These are phyloP conservation scores for Pichia exigua DNA, from an alignment of 805 yeast genomes.

Conservation along the genomic window DNA sequence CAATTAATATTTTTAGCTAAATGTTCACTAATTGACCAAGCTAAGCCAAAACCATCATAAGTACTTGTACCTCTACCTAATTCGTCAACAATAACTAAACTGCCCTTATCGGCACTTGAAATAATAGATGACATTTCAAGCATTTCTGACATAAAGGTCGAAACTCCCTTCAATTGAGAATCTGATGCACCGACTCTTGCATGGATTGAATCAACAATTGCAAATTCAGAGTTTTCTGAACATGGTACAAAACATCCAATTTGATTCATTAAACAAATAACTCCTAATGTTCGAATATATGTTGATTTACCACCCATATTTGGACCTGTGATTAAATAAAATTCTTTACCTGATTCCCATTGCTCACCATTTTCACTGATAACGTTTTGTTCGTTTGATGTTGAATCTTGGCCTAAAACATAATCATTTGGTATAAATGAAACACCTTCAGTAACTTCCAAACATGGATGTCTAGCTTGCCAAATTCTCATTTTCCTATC, in stretches of 20 bases:
- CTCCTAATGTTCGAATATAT: constrained; percentile 84
- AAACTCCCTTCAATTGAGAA: constrained; percentile 92
- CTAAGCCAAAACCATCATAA: constrained; percentile 95
- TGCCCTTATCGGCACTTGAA: constrained; percentile 66
- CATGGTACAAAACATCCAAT: constrained; percentile 87
- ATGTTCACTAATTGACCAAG: constrained; percentile 92
- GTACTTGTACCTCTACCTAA: constrained; percentile 93
- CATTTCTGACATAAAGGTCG: constrained; percentile 97
- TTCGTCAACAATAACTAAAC: constrained; percentile 87
- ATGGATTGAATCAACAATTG: constrained; percentile 82
- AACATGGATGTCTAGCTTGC: constrained; percentile 90
- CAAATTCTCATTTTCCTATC: constrained; percentile 45
- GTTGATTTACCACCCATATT: constrained; percentile 98
- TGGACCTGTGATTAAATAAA: constrained; percentile 87
- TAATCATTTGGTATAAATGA: constrained; percentile 91
- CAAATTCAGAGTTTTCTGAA: constrained; percentile 59
- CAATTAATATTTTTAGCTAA: constrained; percentile 64
- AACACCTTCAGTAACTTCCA: constrained; percentile 87
- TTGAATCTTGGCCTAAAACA: constrained; percentile 27
- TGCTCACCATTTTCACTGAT: not conserved
- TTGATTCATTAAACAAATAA: constrained; percentile 79
- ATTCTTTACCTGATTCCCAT: constrained; percentile 41
- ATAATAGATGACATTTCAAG: constrained; percentile 85
- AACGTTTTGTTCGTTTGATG: not conserved
- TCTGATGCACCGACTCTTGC: constrained; percentile 99